Base-by-base conservation (phyloP, 2,329 filamentous ascomycete genomes). In the Alternaria sp. region DNA sequence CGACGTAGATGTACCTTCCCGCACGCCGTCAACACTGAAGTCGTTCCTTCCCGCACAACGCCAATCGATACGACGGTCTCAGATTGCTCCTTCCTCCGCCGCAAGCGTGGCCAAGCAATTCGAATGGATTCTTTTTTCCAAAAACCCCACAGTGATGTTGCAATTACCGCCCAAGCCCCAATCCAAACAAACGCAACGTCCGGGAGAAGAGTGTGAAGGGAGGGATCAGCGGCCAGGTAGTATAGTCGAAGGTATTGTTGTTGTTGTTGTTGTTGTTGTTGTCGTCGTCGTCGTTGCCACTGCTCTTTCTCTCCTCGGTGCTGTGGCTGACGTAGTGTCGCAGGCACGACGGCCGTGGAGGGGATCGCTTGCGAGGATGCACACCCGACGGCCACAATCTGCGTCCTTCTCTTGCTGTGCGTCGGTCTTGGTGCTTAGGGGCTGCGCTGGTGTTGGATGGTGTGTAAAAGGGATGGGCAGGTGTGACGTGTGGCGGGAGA, bases 1-100 rank as follows among this genome's bases (percentile, higher is more conserved):
- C 41, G 50, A 53, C 54, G 51, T 52, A 40, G 61, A 68, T 66
- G 72, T 70, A 66, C 65, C 68, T 69, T 72, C 66, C 72, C 70
- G 69, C 62, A 61, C 60, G 60, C 65, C 52, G 54, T 62, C 56
- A 57, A 61, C 58, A 37, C 13, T 51, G 37, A 51, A 51, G 46
- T 56, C 58, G 61, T 62, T 59, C 66, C 61, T 64, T 72, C 66
- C 72, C 70, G 69, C 62, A 62, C 61, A 62, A 65, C 53, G 54
- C 62, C 58, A 59, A 61, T 56, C 45, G 49, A 62, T 55, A 54
- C 56, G 54, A 37, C 33, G 24, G 28, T 13, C 26, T 51, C 34
- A 51, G 45, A 41, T 56, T 58, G 60, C 61, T 60, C 66, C 60
- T 64, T 61, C 56, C 56, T 60, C 54, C 41, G 54, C 54, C 41